Conservation (phyloP, 306 rosid genomes). For the Vigna angularis region DNA sequence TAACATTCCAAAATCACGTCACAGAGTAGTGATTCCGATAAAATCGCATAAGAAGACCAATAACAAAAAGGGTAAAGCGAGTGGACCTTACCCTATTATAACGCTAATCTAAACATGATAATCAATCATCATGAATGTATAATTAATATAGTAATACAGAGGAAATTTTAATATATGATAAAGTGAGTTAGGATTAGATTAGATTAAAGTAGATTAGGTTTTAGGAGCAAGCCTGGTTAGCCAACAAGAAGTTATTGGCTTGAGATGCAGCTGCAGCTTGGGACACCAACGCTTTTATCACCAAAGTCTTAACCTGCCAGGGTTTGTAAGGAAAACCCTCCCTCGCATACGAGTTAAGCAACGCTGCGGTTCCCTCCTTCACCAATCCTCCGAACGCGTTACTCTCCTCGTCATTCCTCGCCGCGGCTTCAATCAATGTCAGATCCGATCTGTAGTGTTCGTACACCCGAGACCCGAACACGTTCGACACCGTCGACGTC, state of each 20-base stretch:
- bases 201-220: constrained; percentile 36
- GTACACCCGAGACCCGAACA: constrained; percentile 76
- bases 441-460: constrained; percentile 82
- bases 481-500: constrained; percentile 73
- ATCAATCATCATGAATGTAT: not conserved
- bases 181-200: not conserved
- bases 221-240: constrained; percentile 65
- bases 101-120: not conserved
- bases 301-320: constrained; percentile 92
- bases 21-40: constrained; percentile 29
- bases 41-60: not conserved
- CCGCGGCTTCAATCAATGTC: constrained; percentile 76
- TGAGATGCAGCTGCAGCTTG: constrained; percentile 62
- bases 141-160: no score
- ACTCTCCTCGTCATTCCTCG: constrained; percentile 58
- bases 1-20: constrained; percentile 5
- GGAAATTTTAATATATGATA: no score
- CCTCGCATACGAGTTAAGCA: constrained; percentile 78
- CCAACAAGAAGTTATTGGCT: constrained; percentile 63
- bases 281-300: constrained; percentile 75
- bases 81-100: not conserved
- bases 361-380: constrained; percentile 79
- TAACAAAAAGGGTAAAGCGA: not conserved
- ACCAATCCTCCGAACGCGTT: constrained; percentile 62
- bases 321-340: constrained; percentile 68